Evolutionary conservation across 441 rosid genomes (phyloP).

Genomic region (Gossypium davidsonii): DNA sequence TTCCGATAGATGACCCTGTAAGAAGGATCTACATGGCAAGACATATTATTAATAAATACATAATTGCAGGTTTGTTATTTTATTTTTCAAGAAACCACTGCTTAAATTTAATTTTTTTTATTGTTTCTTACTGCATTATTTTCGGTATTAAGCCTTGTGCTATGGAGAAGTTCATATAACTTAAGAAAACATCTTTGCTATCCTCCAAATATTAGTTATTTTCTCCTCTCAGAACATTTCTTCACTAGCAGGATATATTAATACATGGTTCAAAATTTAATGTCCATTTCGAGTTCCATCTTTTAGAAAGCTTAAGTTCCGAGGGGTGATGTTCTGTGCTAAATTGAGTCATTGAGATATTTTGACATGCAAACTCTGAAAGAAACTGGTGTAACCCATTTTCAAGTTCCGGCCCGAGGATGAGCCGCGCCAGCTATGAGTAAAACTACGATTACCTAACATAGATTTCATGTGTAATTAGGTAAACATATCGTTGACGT

Average conservation of each 20-base stretch:
- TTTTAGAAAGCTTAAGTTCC: neutral
- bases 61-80: conserved; percentile 54
- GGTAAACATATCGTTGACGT: neutral
- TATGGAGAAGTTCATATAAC: neutral
- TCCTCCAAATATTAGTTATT: neutral
- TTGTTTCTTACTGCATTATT: neutral
- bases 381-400: neutral
- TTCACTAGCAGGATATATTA: neutral
- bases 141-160: neutral
- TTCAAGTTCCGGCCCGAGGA: neutral
- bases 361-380: neutral
- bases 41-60: conserved; percentile 77
- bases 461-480: neutral
- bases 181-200: neutral
- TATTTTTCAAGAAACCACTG: conserved; percentile 6
- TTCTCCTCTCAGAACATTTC: neutral
- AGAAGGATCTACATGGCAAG: conserved; percentile 89
- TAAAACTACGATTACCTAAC: neutral
- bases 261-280: neutral
- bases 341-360: neutral
- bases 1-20: conserved; percentile 52
- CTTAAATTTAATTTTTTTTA: neutral
- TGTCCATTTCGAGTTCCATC: neutral
- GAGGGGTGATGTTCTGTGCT: neutral
- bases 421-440: neutral